Evolutionary conservation across 2,329 filamentous ascomycete species (phyloP).

Genomic region (Monosporascus sp.): DNA sequence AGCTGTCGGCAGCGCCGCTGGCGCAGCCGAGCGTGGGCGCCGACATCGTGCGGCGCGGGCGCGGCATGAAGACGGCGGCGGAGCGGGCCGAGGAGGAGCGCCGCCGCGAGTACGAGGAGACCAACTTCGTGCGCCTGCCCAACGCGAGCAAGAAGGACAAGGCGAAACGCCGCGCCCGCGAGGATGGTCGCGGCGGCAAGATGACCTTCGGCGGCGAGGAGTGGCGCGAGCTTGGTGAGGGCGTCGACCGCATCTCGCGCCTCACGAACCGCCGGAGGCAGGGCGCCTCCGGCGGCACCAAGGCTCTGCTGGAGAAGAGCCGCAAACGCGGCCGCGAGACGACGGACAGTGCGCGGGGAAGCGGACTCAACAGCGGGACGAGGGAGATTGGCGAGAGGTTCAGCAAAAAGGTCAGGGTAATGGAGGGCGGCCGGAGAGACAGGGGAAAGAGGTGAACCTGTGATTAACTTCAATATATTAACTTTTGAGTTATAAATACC

Average conservation of each 20-base stretch:
- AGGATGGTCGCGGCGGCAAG: constrained; percentile 44
- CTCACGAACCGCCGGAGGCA: constrained; percentile 69
- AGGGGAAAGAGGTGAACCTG: constrained; percentile 25
- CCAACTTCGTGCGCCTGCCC: constrained; percentile 83
- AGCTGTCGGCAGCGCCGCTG: constrained; percentile 75
- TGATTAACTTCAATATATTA: too few relatives aligned
- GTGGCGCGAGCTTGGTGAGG: constrained; percentile 80
- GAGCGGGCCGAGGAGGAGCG: constrained; percentile 76
- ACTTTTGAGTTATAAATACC: too few relatives aligned
- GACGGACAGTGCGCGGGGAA: constrained; percentile 62
- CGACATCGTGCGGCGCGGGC: constrained; percentile 74
- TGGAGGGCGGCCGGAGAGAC: constrained; percentile 35
- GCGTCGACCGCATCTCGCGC: constrained; percentile 78
- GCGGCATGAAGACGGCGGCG: constrained; percentile 69
- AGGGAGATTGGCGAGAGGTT: constrained; percentile 67
- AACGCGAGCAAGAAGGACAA: constrained; percentile 83
- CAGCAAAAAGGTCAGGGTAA: constrained; percentile 60
- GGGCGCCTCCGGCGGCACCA: constrained; percentile 49
- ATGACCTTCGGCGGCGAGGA: constrained; percentile 86
- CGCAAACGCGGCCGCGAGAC: constrained; percentile 71
- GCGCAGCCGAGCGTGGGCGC: constrained; percentile 89
- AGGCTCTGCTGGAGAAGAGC: constrained; percentile 71
- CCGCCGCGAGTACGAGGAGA: constrained; percentile 81
- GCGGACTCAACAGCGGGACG: constrained; percentile 42
- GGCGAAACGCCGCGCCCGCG: constrained; percentile 54